Percentiles rank a stretch among this genome's conserved stretches.
Conservation (phyloP, 2,329 filamentous ascomycete genomes). For the Podosphaera aphanis region DNA sequence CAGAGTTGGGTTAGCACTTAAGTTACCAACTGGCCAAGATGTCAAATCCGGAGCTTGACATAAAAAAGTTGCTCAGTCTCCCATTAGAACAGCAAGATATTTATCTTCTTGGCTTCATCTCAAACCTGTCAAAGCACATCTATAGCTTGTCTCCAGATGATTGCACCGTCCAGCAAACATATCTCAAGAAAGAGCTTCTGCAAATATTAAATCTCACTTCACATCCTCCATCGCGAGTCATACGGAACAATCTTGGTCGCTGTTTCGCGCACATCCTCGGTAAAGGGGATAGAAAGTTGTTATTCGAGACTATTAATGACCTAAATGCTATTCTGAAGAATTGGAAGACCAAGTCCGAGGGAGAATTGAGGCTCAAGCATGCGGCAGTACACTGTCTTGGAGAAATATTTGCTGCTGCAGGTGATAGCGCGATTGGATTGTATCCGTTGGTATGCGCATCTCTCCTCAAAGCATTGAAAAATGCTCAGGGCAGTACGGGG, state of each 20-base stretch:
- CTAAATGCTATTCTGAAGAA: slow-evolving; percentile 48
- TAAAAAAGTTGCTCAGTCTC: slow-evolving; percentile 69
- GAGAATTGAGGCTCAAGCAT: slow-evolving; percentile 59
- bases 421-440: slow-evolving; percentile 73
- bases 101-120: slow-evolving; percentile 73
- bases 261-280: slow-evolving; percentile 65
- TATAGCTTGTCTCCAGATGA: slow-evolving; percentile 50
- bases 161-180: slow-evolving; percentile 70
- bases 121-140: slow-evolving; percentile 62
- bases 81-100: slow-evolving; percentile 90
- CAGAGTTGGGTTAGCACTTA: background rate
- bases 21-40: background rate
- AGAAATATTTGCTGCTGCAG: slow-evolving; percentile 72
- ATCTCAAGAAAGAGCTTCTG: slow-evolving; percentile 82
- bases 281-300: slow-evolving; percentile 68
- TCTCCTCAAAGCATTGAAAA: slow-evolving; percentile 58
- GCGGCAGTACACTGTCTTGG: slow-evolving; percentile 72
- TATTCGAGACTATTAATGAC: slow-evolving; percentile 90
- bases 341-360: slow-evolving; percentile 52
- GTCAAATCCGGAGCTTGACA: slow-evolving; percentile 51
- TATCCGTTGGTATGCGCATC: slow-evolving; percentile 51
- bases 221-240: slow-evolving; percentile 65
- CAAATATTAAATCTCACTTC: slow-evolving; percentile 68
- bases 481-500: slow-evolving; percentile 56
- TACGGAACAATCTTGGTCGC: slow-evolving; percentile 69